Evolutionary conservation across 2,329 filamentous ascomycete genomes (phyloP).

Genomic region (Diaporthe eres): DNA sequence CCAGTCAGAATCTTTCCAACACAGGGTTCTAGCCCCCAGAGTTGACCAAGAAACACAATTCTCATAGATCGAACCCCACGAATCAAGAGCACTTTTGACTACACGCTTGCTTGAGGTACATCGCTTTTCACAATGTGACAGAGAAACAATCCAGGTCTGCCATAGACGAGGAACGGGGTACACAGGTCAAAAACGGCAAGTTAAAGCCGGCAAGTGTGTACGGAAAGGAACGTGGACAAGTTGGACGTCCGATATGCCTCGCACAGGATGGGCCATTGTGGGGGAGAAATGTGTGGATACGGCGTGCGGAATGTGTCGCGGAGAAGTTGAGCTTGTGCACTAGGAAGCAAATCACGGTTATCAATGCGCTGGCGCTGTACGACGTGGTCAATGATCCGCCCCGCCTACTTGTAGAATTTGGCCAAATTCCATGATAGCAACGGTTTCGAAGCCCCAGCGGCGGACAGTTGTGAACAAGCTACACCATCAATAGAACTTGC

Average conservation of each 20-base stretch:
- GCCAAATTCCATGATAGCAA: constrained; percentile 3
- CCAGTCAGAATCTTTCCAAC: not conserved
- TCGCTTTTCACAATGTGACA: too few species aligned
- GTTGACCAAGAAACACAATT: not conserved
- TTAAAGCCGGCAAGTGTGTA: not conserved
- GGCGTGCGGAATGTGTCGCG: not conserved
- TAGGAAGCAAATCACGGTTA: too few species aligned
- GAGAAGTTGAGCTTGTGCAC: not conserved
- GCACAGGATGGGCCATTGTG: not conserved
- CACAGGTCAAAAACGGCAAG: not conserved
- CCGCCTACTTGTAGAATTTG: not conserved
- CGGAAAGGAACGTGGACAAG: not conserved
- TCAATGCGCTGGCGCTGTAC: not conserved
- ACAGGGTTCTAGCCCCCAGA: not conserved
- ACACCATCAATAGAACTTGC: not conserved
- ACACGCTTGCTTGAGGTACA: too few species aligned
- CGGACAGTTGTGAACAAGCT: not conserved
- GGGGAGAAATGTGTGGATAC: not conserved
- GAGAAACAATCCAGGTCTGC: too few species aligned
- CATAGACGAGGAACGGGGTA: not conserved
- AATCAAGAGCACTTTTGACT: not conserved
- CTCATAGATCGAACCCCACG: not conserved
- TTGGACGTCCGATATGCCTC: not conserved
- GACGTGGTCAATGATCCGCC: not conserved
- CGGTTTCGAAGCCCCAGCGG: not conserved